These are phyloP conservation scores for Trametes gibbosa DNA, from an alignment of 768 basidiomycete species.

Conservation along the genomic window DNA sequence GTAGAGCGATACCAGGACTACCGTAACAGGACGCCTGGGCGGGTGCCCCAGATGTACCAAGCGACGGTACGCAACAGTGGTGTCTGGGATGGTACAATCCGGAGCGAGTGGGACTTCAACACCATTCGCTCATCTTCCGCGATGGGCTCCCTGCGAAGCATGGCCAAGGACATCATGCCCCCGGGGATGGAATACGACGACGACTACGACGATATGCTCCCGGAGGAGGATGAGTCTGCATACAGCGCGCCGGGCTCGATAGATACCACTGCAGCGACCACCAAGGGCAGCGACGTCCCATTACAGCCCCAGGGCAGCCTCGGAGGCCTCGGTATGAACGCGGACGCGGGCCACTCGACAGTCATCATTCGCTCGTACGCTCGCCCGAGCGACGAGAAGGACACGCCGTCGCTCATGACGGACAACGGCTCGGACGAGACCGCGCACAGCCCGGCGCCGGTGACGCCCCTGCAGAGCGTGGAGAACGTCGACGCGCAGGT, in stretches of 20 bases:
- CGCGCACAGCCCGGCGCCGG: constrained; percentile 39
- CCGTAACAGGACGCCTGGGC: constrained; percentile 56
- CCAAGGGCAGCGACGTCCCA: constrained; percentile 53
- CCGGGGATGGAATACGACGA: constrained; percentile 49
- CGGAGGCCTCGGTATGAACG: constrained; percentile 35
- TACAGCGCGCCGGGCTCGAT: constrained; percentile 43
- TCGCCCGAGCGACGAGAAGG: constrained; percentile 39
- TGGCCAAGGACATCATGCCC: constrained; percentile 65
- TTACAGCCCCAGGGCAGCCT: constrained; percentile 14
- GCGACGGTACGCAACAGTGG: constrained; percentile 55
- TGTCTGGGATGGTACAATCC: constrained; percentile 79
- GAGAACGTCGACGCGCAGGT: constrained; percentile 14
- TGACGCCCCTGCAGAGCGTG: constrained; percentile 33
- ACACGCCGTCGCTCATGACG: constrained; percentile 39
- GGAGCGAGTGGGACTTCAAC: constrained; percentile 96
- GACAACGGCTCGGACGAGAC: constrained; percentile 42
- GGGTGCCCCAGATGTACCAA: constrained; percentile 48
- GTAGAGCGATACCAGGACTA: constrained; percentile 86
- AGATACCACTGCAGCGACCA: constrained; percentile 61
- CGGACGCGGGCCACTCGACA: constrained; percentile 64
- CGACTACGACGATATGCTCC: constrained; percentile 30
- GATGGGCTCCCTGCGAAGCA: constrained; percentile 75
- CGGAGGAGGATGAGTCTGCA: constrained; percentile 37
- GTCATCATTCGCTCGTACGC: constrained; percentile 55
- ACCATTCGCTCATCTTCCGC: constrained; percentile 70